Evolutionary conservation across 2,329 filamentous ascomycete species (phyloP).

Genomic region (Botrytis pseudocinerea): DNA sequence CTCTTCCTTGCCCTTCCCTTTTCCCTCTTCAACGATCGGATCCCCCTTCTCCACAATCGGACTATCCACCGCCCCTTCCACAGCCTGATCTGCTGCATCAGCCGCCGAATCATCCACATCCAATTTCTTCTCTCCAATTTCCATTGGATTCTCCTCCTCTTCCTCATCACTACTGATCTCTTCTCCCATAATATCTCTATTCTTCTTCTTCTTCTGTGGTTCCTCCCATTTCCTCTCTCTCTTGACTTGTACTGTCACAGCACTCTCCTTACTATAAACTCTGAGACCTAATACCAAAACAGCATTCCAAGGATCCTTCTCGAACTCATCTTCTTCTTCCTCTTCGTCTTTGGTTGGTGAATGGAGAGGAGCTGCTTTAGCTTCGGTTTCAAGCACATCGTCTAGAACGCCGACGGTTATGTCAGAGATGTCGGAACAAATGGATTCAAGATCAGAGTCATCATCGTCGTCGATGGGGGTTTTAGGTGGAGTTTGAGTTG

Average conservation of each 20-base stretch:
- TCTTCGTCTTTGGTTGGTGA: constrained; percentile 37
- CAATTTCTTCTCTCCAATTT: constrained; percentile 24
- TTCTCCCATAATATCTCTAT: constrained; percentile 45
- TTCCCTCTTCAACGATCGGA: background rate
- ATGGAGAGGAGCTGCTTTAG: constrained; percentile 23
- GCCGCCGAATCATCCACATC: constrained; percentile 26
- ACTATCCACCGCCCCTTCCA: constrained; percentile 2
- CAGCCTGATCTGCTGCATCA: constrained; percentile 21
- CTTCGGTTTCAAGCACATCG: constrained; percentile 30
- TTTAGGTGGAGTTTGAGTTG: background rate
- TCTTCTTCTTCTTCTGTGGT: constrained; percentile 31
- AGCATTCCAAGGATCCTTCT: constrained; percentile 62
- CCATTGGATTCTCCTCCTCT: constrained; percentile 17
- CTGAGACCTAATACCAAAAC: constrained; percentile 61
- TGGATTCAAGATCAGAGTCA: constrained; percentile 29
- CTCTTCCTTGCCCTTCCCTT: background rate
- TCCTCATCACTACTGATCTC: constrained; percentile 47
- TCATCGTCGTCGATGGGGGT: background rate
- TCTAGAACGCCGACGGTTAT: constrained; percentile 28
- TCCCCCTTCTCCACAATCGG: constrained; percentile 1
- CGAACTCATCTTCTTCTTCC: constrained; percentile 56
- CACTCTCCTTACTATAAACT: constrained; percentile 55
- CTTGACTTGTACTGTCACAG: constrained; percentile 34
- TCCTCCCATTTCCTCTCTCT: constrained; percentile 32
- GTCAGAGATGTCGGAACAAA: constrained; percentile 31